phyloP scores from a whole-genome alignment of 2,329 filamentous ascomycete genomes.

The Fusarium gaditjirri region DNA sequence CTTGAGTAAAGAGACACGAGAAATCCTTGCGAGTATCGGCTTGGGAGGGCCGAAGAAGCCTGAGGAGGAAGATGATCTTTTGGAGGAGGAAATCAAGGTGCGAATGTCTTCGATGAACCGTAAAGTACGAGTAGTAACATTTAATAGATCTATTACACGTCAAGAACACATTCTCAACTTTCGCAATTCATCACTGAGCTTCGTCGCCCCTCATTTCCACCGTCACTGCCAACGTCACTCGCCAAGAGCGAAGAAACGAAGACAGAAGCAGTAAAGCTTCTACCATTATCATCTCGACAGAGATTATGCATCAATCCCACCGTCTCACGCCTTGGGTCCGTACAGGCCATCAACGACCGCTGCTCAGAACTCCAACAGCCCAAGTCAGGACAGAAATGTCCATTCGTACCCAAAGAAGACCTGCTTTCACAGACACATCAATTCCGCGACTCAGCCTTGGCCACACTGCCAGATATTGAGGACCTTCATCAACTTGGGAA shows the following conservation, averaged over 20 bases:
- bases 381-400: conserved; percentile 68
- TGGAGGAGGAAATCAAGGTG: conserved; percentile 76
- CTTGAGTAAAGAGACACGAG: conserved; percentile 79
- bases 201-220: conserved; percentile 79
- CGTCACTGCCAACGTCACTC: conserved; percentile 68
- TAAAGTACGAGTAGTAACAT: conserved; percentile 46
- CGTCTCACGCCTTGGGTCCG: conserved; percentile 75
- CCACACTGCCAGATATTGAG: conserved; percentile 91
- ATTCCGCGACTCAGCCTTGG: conserved; percentile 86
- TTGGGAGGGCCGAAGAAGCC: conserved; percentile 52
- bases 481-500: conserved; percentile 84
- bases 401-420: conserved; percentile 81
- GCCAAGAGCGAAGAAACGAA: conserved; percentile 41
- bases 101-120: conserved; percentile 18
- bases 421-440: conserved; percentile 76
- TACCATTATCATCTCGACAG: conserved; percentile 87
- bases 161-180: conserved; percentile 90
- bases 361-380: conserved; percentile 91
- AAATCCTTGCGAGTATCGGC: conserved; percentile 75
- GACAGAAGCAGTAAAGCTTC: conserved; percentile 72
- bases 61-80: conserved; percentile 56
- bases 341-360: conserved; percentile 90
- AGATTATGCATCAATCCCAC: conserved; percentile 89
- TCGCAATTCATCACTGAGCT: conserved; percentile 89
- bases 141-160: conserved; percentile 83